Percentiles rank a stretch among this genome's conserved stretches.
phyloP scores from a whole-genome alignment of 805 yeast genomes.

The Suhomyces pyralidae region DNA sequence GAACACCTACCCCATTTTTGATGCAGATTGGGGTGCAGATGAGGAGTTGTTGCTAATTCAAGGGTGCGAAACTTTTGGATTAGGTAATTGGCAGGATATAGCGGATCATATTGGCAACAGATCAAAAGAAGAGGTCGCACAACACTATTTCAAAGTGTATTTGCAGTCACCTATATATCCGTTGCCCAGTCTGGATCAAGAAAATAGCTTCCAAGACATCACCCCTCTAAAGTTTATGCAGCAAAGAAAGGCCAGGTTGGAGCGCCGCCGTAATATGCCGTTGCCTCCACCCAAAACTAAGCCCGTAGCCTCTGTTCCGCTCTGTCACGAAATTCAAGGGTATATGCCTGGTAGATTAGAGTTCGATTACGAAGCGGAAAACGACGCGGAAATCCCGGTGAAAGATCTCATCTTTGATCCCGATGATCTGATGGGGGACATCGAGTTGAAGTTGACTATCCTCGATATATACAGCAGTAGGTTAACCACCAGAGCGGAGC shows the following conservation, averaged over 20 bases:
- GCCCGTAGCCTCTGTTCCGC: constrained; percentile 88
- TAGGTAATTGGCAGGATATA: constrained; percentile 98
- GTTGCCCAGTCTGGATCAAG: constrained; percentile 75
- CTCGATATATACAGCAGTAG: constrained; percentile 87
- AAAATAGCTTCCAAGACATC: constrained; percentile 49
- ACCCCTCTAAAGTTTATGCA: constrained; percentile 68
- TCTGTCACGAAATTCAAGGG: constrained; percentile 96
- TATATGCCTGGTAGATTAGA: constrained; percentile 98
- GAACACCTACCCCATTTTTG: constrained; percentile 89
- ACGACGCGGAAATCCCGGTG: constrained; percentile 91
- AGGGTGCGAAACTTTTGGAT: constrained; percentile 86
- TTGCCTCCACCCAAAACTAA: constrained; percentile 81
- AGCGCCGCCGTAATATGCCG: constrained; percentile 66
- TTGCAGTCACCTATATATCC: constrained; percentile 75
- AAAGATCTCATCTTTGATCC: constrained; percentile 96
- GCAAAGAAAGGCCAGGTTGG: constrained; percentile 66
- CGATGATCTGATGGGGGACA: constrained; percentile 84
- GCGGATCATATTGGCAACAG: constrained; percentile 94
- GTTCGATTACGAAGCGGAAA: constrained; percentile 94
- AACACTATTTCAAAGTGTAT: constrained; percentile 75
- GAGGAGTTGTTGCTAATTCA: constrained; percentile 86
- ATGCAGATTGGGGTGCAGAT: constrained; percentile 96
- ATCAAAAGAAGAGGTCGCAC: constrained; percentile 84
- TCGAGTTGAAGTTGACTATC: constrained; percentile 83
- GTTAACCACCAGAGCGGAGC: constrained; percentile 87